A percentile compares a stretch with the other conserved stretches of the same genome.
These are phyloP conservation scores for Cicer chorassanicum DNA, from an alignment of 306 rosid species.

Conservation along the genomic window DNA sequence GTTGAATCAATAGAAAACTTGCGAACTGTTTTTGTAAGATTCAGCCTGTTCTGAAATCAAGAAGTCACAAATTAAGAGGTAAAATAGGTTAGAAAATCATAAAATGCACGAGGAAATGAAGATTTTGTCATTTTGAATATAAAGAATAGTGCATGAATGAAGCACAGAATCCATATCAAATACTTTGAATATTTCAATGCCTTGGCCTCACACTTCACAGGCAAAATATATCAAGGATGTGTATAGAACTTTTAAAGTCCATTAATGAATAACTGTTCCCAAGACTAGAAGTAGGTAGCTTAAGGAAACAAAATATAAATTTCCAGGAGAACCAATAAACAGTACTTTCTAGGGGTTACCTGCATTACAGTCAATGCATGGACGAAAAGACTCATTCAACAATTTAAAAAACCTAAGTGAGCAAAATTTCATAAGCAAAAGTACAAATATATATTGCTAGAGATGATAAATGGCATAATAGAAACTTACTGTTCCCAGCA, in stretches of 20 bases:
- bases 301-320: constrained; percentile 16
- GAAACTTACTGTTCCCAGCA: constrained; percentile 97
- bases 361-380: constrained; percentile 6
- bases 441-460: constrained; percentile 26
- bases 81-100: constrained; percentile 37
- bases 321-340: constrained; percentile 28
- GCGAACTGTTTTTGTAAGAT: constrained; percentile 89
- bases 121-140: constrained; percentile 31
- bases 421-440: constrained; percentile 38
- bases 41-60: constrained; percentile 90
- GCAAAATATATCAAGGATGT: constrained; percentile 13
- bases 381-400: constrained; percentile 14
- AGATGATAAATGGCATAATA: constrained; percentile 45
- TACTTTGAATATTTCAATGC: constrained; percentile 30
- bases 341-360: constrained; percentile 14
- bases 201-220: constrained; percentile 27
- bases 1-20: constrained; percentile 81
- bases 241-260: constrained; percentile 18
- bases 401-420: constrained; percentile 13
- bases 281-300: constrained; percentile 8
- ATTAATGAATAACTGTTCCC: constrained; percentile 17
- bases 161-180: constrained; percentile 27
- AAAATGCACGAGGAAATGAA: constrained; percentile 25
- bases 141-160: constrained; percentile 27
- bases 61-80: constrained; percentile 50